Percentiles rank a stretch among this genome's conserved stretches.
Conservation (phyloP, 192 early-diverging fungal species). For the Entomortierella chlamydospora region DNA sequence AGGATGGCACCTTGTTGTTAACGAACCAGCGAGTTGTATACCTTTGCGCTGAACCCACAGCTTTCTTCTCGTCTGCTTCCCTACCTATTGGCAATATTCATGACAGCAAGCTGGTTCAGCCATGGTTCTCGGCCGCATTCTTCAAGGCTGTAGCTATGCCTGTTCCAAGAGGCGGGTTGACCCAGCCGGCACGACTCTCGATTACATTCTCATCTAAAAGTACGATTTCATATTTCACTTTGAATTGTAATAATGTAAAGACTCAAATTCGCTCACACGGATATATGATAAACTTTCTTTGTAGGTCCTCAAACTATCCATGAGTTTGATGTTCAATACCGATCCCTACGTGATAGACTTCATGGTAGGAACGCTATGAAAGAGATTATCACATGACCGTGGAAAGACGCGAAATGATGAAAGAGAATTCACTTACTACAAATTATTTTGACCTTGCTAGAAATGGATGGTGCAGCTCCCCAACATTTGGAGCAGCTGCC, state of each 20-base stretch:
- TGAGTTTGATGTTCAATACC: constrained; percentile 46
- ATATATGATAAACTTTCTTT: background rate
- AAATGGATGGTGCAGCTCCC: constrained; percentile 38
- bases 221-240: constrained; percentile 1
- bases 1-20: constrained; percentile 35
- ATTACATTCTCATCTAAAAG: constrained; percentile 34
- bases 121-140: constrained; percentile 42
- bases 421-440: background rate
- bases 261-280: too few relatives aligned
- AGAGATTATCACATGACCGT: background rate
- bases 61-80: constrained; percentile 34
- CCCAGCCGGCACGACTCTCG: constrained; percentile 35
- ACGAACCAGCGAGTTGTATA: constrained; percentile 48
- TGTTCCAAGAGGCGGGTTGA: constrained; percentile 33
- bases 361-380: constrained; percentile 20
- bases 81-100: constrained; percentile 42
- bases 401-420: background rate
- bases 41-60: constrained; percentile 15
- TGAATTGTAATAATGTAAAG: too few relatives aligned
- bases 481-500: constrained; percentile 48
- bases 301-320: constrained; percentile 12
- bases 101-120: constrained; percentile 36
- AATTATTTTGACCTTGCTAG: constrained; percentile 17
- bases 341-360: constrained; percentile 29
- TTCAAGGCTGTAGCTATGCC: constrained; percentile 50